Evolutionary conservation across 495 filamentous ascomycete species (phyloP), one percentile per base, ranked within the genome.

Genomic region (Alectoria sarmentosa): DNA sequence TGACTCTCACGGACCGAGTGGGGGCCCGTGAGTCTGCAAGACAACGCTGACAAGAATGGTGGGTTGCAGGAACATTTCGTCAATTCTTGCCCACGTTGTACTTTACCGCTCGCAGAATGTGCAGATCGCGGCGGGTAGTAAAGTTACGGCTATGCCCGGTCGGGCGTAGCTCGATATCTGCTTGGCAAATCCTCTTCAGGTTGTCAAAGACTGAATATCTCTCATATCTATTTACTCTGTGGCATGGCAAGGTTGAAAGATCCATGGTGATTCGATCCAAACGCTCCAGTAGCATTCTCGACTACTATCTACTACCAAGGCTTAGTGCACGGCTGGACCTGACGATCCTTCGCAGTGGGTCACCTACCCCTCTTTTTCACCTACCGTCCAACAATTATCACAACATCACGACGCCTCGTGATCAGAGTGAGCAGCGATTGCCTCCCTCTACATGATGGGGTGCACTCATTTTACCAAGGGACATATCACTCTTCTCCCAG

Each of bases 281-380:
- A 52, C 48, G 48, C 48, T 30, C 48, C 48, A 52, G 48, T 52
- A 30, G 28, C 28, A 54, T 15, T 30, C 46, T 6, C 0, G 28
- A 30, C 28, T 54, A 19, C 19, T 19, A 32, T 28, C 1, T 19
- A 54, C 49, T 32, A 32, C 49, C 13, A 17, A 6, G 14, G 17
- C 11, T 54, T 54, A 54, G 49, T 32, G 49, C 26, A 17, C 49
- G 11, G 26, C 32, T 54, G 26, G 49, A 54, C 49, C 49, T 54
- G 49, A 30, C 49, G n/a, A 49, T 49, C 46, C 23, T 49, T 49
- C 49, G 49, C 49, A 32, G 26, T 28, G 49, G 49, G 2, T 54
- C 15, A 54, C 49, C 14, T 54, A 54, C 49, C 49, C 49, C 49
- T 32, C 49, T 54, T 54, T 32, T 32, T 54, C 49, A 54, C 49